These are phyloP conservation scores for Ogataea methanolica DNA, from an alignment of 805 yeast species.

Conservation along the genomic window DNA sequence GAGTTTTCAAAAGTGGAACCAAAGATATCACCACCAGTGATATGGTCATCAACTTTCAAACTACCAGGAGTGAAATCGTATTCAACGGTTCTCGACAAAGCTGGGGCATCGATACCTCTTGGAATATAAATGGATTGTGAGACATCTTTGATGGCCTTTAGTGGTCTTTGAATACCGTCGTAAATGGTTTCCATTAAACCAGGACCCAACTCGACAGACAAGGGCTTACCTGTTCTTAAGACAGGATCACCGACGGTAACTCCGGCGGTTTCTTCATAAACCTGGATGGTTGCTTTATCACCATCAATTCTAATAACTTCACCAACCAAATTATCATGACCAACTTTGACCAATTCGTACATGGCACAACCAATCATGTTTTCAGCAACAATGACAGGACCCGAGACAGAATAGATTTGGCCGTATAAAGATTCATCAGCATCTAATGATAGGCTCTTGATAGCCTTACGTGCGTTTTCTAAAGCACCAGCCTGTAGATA, in stretches of 20 bases:
- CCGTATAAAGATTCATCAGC: slow-evolving; percentile 78
- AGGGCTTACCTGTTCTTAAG: slow-evolving; percentile 96
- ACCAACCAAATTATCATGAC: slow-evolving; percentile 95
- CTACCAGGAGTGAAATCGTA: slow-evolving; percentile 83
- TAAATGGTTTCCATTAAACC: slow-evolving; percentile 99
- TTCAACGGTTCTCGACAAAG: slow-evolving; percentile 74
- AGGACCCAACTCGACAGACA: slow-evolving; percentile 98
- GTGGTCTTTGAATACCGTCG: slow-evolving; percentile 99
- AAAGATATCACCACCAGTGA: slow-evolving; percentile 96
- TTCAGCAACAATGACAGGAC: slow-evolving; percentile 97
- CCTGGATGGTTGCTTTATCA: slow-evolving; percentile 98
- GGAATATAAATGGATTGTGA: slow-evolving; percentile 96
- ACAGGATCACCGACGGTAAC: slow-evolving; percentile 99
- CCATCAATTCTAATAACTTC: slow-evolving; percentile 96
- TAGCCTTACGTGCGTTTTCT: slow-evolving; percentile 94
- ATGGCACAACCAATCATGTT: slow-evolving; percentile 99
- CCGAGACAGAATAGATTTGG: slow-evolving; percentile 89
- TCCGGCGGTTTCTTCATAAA: slow-evolving; percentile 99
- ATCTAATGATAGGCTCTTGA: slow-evolving; percentile 79
- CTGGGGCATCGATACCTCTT: slow-evolving; percentile 97
- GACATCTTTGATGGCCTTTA: slow-evolving; percentile 82
- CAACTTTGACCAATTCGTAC: slow-evolving; percentile 98
- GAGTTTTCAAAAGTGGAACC: slow-evolving; percentile 95
- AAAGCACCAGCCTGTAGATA: slow-evolving; percentile 78
- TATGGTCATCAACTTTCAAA: slow-evolving; percentile 91